These are phyloP conservation scores for Beauveria sp. DNA, from an alignment of 2,329 filamentous ascomycete genomes.

Conservation along the genomic window DNA sequence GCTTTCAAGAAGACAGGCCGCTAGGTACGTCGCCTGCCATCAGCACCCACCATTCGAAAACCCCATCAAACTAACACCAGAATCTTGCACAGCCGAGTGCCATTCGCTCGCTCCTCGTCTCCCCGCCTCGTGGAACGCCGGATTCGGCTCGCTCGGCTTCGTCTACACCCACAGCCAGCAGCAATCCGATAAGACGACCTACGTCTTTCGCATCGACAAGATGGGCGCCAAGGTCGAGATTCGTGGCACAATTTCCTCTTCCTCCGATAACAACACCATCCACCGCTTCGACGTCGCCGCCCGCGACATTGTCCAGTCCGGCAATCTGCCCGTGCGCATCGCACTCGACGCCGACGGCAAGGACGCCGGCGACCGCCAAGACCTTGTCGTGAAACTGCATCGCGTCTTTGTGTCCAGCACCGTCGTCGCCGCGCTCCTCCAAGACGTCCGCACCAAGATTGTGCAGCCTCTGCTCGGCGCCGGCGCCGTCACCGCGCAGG, in stretches of 20 bases:
- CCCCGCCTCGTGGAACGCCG: conserved; percentile 72
- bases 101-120: conserved; percentile 54
- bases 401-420: conserved; percentile 67
- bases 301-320: conserved; percentile 65
- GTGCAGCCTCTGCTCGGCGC: conserved; percentile 78
- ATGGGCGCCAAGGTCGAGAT: conserved; percentile 80
- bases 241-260: conserved; percentile 69
- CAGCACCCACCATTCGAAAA: too few species aligned
- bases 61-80: too few species aligned
- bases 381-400: conserved; percentile 41
- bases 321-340: conserved; percentile 49
- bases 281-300: conserved; percentile 63
- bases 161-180: conserved; percentile 83
- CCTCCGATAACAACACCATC: conserved; percentile 59
- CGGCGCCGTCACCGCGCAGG: conserved; percentile 71
- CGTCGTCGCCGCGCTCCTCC: conserved; percentile 60
- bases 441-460: conserved; percentile 67
- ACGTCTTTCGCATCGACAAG: conserved; percentile 72
- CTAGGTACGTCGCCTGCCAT: conserved; percentile 44
- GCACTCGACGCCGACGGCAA: conserved; percentile 32
- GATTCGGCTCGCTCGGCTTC: conserved; percentile 66
- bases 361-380: conserved; percentile 32
- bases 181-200: conserved; percentile 50
- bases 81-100: conserved; percentile 32
- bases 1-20: conserved; percentile 75